phyloP scores from a whole-genome alignment of 176 grass and related monocot species.

The Oryza meyeriana region DNA sequence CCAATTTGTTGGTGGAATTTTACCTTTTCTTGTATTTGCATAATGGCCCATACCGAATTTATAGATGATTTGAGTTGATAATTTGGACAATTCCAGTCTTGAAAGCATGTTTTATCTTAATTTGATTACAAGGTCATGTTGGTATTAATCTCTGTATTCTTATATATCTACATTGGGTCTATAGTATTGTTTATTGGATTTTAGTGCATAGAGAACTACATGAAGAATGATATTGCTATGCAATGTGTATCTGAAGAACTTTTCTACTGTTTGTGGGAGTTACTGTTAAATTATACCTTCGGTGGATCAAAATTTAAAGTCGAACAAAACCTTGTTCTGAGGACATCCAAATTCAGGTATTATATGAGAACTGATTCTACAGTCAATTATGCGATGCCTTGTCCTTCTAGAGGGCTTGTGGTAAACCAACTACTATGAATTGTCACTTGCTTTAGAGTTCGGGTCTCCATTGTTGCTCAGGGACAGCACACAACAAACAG shows the following conservation, averaged over 20 bases:
- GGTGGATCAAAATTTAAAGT: background rate
- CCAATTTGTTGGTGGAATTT: background rate
- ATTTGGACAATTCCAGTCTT: background rate
- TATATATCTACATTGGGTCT: background rate
- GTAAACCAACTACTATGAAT: slow-evolving; percentile 1
- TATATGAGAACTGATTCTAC: background rate
- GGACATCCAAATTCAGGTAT: background rate
- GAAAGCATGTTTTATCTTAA: background rate
- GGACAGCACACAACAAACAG: background rate
- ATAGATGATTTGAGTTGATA: background rate
- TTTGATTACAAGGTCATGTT: background rate
- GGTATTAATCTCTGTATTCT: background rate
- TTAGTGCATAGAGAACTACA: background rate
- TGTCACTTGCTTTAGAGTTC: background rate
- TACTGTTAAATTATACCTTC: background rate
- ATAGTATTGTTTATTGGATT: background rate
- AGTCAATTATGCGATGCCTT: background rate
- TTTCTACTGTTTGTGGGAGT: background rate
- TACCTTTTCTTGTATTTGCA: background rate
- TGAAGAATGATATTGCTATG: background rate
- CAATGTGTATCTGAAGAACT: background rate
- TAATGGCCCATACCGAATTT: background rate
- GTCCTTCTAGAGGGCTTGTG: background rate
- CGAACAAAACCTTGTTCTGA: background rate
- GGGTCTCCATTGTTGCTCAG: slow-evolving; percentile 1